Conservation (phyloP, 164 flowering plant species). For the Kingdonia uniflora region DNA sequence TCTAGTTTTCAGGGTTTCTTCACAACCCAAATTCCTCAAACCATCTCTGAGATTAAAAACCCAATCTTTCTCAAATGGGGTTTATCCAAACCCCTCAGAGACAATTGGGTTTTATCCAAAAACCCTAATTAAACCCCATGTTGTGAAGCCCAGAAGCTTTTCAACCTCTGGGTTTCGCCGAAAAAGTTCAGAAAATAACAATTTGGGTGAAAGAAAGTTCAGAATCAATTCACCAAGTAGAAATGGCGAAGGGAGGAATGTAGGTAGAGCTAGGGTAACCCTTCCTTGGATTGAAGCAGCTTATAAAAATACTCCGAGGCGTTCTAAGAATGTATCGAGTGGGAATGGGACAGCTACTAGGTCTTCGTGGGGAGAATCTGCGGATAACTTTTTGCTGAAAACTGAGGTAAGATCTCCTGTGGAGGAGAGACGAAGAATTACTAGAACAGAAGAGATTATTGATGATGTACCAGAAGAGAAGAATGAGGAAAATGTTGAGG, state of each 20-base stretch:
- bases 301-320: slow-evolving; percentile 18
- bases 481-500: slow-evolving; percentile 30
- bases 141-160: no score
- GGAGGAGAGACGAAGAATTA: slow-evolving; percentile 15
- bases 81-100: slow-evolving; percentile 6
- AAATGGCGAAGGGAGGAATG: slow-evolving; percentile 3
- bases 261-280: slow-evolving; percentile 13
- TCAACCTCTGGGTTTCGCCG: no score
- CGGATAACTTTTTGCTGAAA: slow-evolving; percentile 21
- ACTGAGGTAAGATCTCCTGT: slow-evolving; percentile 1
- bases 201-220: no score
- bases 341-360: slow-evolving; percentile 14
- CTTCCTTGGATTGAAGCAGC: slow-evolving; percentile 53
- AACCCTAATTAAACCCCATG: no score
- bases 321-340: slow-evolving; percentile 12
- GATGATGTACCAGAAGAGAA: slow-evolving; percentile 21
- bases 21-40: no score
- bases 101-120: slow-evolving; percentile 9
- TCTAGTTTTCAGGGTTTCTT: slow-evolving; percentile 36
- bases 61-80: no score
- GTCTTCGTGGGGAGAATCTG: slow-evolving; percentile 58
- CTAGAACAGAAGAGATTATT: slow-evolving; percentile 3
- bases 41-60: no score
- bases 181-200: no score
- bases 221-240: no score